Evolutionary conservation across 305 asterid genomes (phyloP).

Genomic region (Striga hermonthica): DNA sequence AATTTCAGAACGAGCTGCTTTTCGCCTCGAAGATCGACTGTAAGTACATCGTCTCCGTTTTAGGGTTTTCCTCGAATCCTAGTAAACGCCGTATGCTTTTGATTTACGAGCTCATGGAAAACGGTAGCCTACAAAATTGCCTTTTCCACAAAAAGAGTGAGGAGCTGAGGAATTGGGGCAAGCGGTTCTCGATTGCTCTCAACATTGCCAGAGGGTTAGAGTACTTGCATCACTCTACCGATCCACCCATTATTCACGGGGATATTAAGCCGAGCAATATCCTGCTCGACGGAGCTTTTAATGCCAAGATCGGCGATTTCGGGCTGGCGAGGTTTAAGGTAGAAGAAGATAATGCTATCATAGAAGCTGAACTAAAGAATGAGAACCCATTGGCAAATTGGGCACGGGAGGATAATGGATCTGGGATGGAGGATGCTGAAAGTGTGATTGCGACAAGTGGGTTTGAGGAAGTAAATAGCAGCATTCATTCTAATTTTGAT

Average conservation of each 20-base stretch:
- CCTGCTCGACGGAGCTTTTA: constrained; percentile 57
- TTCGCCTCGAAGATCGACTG: constrained; percentile 76
- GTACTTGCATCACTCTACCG: constrained; percentile 80
- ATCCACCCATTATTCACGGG: constrained; percentile 86
- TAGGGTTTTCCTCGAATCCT: constrained; percentile 77
- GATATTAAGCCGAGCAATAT: constrained; percentile 94
- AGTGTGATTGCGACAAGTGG: constrained; percentile 66
- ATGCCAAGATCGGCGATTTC: constrained; percentile 86
- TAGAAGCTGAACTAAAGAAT: constrained; percentile 58
- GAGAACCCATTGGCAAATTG: constrained; percentile 42
- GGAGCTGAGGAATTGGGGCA: constrained; percentile 72
- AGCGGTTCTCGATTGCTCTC: constrained; percentile 58
- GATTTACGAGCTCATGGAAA: constrained; percentile 80
- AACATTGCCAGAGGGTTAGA: constrained; percentile 90
- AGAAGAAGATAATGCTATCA: constrained; percentile 52
- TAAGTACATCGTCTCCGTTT: constrained; percentile 59
- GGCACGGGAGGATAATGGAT: constrained; percentile 59
- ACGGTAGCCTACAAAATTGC: constrained; percentile 94
- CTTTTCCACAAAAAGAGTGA: constrained; percentile 67
- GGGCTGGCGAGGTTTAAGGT: constrained; percentile 83
- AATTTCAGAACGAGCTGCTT: constrained; percentile 39
- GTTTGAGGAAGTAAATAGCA: constrained; percentile 48
- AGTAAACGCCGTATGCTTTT: constrained; percentile 76
- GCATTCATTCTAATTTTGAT: constrained; percentile 35
- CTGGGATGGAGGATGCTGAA: constrained; percentile 73